A percentile compares a stretch with the other conserved stretches of the same genome.
These are phyloP conservation scores for Chimonanthus salicifolius DNA, from an alignment of 164 flowering plant species.

Conservation along the genomic window DNA sequence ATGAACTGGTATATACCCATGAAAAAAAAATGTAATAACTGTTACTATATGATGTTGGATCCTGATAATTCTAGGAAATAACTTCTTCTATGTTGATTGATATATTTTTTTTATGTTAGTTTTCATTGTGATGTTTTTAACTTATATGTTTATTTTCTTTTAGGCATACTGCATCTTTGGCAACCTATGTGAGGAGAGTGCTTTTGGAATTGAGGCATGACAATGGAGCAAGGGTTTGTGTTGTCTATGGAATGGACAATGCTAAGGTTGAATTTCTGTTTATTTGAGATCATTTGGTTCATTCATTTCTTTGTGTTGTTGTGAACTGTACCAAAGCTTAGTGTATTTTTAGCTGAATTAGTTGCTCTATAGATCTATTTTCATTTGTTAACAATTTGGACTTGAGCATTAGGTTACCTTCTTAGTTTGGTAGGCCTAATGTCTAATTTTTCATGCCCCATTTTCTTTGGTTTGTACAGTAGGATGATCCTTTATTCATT, in stretches of 20 bases:
- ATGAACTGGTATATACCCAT: too few species aligned
- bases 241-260: constrained; percentile 47
- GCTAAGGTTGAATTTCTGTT: constrained; percentile 38
- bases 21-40: too few species aligned
- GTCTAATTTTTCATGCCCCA: too few species aligned
- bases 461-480: background rate
- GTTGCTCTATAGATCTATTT: background rate
- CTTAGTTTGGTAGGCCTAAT: too few species aligned
- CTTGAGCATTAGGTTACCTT: too few species aligned
- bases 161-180: constrained; percentile 61
- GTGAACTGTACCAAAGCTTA: background rate
- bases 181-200: constrained; percentile 43
- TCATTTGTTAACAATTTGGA: background rate
- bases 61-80: too few species aligned
- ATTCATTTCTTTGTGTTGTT: background rate
- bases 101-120: too few species aligned
- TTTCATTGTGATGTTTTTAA: too few species aligned
- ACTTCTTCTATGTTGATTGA: too few species aligned
- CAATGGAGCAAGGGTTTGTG: constrained; percentile 63
- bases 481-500: too few species aligned
- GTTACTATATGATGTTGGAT: too few species aligned
- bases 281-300: background rate
- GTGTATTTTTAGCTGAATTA: background rate
- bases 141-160: constrained; percentile 2
- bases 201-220: constrained; percentile 57